These are phyloP conservation scores for sorghum (Sorghum bicolor) DNA, from an alignment of 176 grass and related monocot genomes.

Conservation along the genomic window Sorghum_bicolor_NCBIv3 NC_012870.2:18164501-18165000, in stretches of 20 bases:
- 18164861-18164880: conserved; percentile 71
- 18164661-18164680: conserved; percentile 89
- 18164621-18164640: conserved; percentile 26
- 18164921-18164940: not conserved
- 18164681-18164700: conserved; percentile 88
- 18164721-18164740: conserved; percentile 84
- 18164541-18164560: conserved; percentile 1
- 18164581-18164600: not conserved
- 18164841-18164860: conserved; percentile 67
- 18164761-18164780: conserved; percentile 78
- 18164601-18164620: not conserved
- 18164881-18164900: conserved; percentile 57
- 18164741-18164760: conserved; percentile 92
- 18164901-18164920: conserved; percentile 17
- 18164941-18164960: conserved; percentile 27
- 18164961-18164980: conserved; percentile 7
- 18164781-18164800: conserved; percentile 93
- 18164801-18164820: conserved; percentile 87
- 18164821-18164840: conserved; percentile 70
- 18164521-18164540: not conserved
- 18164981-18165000: conserved; percentile 10
- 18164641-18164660: conserved; percentile 18
- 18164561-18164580: conserved; percentile 4
- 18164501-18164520: not conserved
- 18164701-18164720: conserved; percentile 81